phyloP scores from a whole-genome alignment of 2,329 filamentous ascomycete genomes.

The Alternaria tenuissima region DNA sequence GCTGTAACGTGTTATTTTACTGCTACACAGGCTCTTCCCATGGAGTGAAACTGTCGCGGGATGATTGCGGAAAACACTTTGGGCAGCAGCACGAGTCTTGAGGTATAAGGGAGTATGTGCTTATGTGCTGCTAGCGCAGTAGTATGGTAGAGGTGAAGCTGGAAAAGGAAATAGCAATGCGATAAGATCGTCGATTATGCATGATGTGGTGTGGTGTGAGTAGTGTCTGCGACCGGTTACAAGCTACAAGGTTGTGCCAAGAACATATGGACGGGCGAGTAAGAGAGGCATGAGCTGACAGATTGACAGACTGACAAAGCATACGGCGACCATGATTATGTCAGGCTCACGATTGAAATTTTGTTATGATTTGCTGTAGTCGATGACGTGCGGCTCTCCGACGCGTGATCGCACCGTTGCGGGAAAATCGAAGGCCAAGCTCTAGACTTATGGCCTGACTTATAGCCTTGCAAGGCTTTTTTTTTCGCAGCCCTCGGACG shows the following conservation, averaged over 20 bases:
- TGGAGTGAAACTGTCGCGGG: not conserved
- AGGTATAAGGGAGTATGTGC: not conserved
- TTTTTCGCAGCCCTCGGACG: constrained; percentile 12
- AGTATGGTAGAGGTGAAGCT: not conserved
- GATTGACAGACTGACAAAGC: no score
- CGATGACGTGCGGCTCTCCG: constrained; percentile 14
- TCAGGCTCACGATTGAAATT: not conserved
- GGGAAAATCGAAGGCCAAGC: constrained; percentile 10
- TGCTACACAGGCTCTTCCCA: not conserved
- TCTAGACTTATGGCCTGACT: not conserved
- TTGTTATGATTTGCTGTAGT: not conserved
- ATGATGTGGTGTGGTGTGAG: constrained; percentile 11
- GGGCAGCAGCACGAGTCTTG: not conserved
- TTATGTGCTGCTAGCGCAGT: not conserved
- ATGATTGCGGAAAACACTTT: not conserved
- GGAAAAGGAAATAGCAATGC: not conserved
- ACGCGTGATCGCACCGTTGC: constrained; percentile 10
- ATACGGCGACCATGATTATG: constrained; percentile 4
- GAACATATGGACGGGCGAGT: not conserved
- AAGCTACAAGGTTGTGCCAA: constrained; percentile 1
- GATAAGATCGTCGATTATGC: constrained; percentile 6
- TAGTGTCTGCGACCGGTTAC: not conserved
- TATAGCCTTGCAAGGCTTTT: not conserved
- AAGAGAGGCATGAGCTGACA: not conserved
- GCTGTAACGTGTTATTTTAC: not conserved